Evolutionary conservation across 2,329 filamentous ascomycete species (phyloP).

Genomic region (Hypoxylon sp.): DNA sequence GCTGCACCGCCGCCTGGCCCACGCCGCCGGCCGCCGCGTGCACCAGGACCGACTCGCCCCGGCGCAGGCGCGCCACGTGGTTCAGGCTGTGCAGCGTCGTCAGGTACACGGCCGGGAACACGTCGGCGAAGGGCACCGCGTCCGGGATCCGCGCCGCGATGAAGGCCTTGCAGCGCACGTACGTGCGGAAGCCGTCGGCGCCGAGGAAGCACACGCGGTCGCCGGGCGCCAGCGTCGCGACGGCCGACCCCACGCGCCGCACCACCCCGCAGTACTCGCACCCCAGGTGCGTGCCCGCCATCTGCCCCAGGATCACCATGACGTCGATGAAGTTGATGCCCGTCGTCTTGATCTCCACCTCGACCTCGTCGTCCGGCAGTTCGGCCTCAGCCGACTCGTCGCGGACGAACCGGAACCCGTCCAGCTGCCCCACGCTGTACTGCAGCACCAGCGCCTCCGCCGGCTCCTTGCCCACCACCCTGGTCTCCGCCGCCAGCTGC

Average conservation of each 20-base stretch:
- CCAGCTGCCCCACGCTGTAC: no score
- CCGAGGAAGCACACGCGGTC: not conserved
- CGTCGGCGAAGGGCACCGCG: conserved; percentile 11
- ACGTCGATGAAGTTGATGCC: conserved; percentile 25
- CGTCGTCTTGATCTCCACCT: conserved; percentile 27
- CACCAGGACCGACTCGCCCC: conserved; percentile 26
- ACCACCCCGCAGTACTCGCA: not conserved
- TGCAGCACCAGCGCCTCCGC: conserved; percentile 1
- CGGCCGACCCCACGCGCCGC: not conserved
- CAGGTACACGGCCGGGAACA: conserved; percentile 16
- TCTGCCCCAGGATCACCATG: conserved; percentile 4
- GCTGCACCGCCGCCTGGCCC: conserved; percentile 28
- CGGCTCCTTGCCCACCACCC: not conserved
- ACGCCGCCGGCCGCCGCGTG: conserved; percentile 32
- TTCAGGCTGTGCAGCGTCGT: conserved; percentile 15
- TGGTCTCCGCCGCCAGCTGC: not conserved
- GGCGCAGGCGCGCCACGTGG: not conserved
- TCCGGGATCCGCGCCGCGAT: conserved; percentile 15
- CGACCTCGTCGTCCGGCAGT: conserved; percentile 20
- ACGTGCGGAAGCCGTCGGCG: conserved; percentile 6
- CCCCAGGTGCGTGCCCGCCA: not conserved
- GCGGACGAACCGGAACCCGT: conserved; percentile 2
- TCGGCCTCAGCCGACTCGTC: not conserved
- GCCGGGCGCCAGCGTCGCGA: not conserved
- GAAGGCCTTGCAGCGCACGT: not conserved